Conservation (phyloP, 495 filamentous ascomycete species). For the Bryoglossum gracile region DNA sequence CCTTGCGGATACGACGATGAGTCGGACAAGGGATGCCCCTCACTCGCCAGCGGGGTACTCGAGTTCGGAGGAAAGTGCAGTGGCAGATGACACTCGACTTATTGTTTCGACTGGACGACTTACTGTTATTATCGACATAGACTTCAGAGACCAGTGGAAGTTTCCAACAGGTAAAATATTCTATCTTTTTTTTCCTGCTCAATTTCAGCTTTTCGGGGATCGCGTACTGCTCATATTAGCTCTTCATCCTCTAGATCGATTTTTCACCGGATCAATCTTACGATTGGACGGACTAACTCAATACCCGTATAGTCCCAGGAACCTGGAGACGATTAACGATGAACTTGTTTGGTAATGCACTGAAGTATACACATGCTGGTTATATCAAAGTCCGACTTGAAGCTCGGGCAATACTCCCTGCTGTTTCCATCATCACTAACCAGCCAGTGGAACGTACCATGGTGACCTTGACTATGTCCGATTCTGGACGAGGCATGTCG, state of each 20-base stretch:
- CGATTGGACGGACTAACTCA: too few species aligned
- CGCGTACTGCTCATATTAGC: too few species aligned
- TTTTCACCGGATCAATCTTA: too few species aligned
- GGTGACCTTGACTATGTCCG: slow-evolving; percentile 14
- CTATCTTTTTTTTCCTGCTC: too few species aligned
- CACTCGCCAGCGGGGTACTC: not conserved
- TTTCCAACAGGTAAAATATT: too few species aligned
- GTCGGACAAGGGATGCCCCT: not conserved
- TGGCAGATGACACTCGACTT: not conserved
- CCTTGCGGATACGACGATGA: slow-evolving; percentile 9
- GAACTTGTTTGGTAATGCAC: slow-evolving; percentile 75
- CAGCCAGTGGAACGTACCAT: slow-evolving; percentile 11
- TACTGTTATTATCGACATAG: slow-evolving; percentile 16
- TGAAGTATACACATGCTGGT: slow-evolving; percentile 67
- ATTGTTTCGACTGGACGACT: not conserved
- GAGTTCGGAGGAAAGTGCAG: not conserved
- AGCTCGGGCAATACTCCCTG: not conserved
- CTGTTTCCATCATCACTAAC: not conserved
- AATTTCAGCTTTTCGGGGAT: too few species aligned
- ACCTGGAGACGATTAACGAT: slow-evolving; percentile 64
- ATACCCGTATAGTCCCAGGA: slow-evolving; percentile 41
- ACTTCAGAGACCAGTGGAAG: slow-evolving; percentile 24
- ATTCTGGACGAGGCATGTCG: slow-evolving; percentile 49
- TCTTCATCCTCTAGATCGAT: too few species aligned
- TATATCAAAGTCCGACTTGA: slow-evolving; percentile 41